Evolutionary conservation across 2,329 filamentous ascomycete species (phyloP), one percentile per base, ranked within the genome.

Genomic region (Aschersonia sp.): DNA sequence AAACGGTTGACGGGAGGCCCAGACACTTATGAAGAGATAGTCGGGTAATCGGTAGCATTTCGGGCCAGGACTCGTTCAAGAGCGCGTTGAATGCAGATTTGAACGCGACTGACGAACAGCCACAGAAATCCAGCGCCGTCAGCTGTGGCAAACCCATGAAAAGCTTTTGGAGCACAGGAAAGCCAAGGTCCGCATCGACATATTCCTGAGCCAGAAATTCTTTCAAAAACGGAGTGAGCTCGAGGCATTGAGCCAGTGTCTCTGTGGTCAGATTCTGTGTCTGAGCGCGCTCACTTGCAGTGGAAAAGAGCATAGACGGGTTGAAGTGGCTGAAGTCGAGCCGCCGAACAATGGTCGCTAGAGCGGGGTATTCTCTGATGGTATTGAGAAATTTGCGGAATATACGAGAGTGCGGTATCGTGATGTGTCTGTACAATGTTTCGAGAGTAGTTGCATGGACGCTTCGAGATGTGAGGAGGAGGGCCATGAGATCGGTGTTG

Each of bases 281-380:
- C 63, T 84, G 76, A 29, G 76, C 74, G 50, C 86, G 81, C 73
- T 87, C 83, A 61, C 80, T 79, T 54, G 80, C 82, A 12, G 83
- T 87, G 51, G 78, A 76, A 58, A 88, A 87, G 53, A 87, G 72
- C 48, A 83, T 83, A 47, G 83, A 79, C 29, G 85, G 85, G 61
- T 87, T 89, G 66, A 89, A 89, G 68, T 89, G 85, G 52, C 84
- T 88, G 58, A 92, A 89, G 66, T 92, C 86, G 43, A 90, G 69
- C 46, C 86, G 81, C 49, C 83, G 79, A 43, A 90, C 84, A 56
- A 89, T 79, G 41, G 79, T 82, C 43, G 85, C 86, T 47, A 89
- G 70, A 7, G 79, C 70, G 2, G 79, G 76, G 60, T 88, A 80
- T 50, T 75, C 68, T 43, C 70, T 68, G 53, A 90, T 71, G 57